phyloP scores from a whole-genome alignment of 106 monocot species.

The Platanthera zijinensis region DNA sequence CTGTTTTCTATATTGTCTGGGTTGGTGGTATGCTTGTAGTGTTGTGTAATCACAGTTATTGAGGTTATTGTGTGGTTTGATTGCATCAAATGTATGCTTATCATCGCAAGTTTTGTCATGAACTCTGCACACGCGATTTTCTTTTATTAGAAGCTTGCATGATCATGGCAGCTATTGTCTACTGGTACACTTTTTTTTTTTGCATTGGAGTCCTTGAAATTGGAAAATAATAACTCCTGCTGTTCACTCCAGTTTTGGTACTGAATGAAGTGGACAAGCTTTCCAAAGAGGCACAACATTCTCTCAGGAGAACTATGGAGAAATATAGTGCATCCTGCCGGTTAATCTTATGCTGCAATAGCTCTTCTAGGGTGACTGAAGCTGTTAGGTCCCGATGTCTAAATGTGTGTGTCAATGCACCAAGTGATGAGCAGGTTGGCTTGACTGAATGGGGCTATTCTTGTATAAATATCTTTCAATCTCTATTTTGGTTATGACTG shows the following conservation, averaged over 20 bases:
- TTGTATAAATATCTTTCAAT: background rate
- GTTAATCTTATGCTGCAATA: conserved; percentile 89
- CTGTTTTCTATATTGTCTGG: no score
- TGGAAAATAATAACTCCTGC: background rate
- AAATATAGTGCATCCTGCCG: conserved; percentile 92
- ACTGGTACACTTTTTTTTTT: background rate
- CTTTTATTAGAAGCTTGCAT: background rate
- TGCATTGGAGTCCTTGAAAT: background rate
- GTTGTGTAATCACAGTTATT: background rate
- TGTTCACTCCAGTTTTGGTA: conserved; percentile 56
- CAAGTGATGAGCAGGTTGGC: conserved; percentile 64
- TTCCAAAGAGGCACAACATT: conserved; percentile 98
- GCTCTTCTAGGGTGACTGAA: conserved; percentile 95
- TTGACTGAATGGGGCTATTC: background rate
- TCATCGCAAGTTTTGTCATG: no score
- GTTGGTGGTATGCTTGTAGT: no score
- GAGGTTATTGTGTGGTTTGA: background rate
- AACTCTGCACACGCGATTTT: background rate
- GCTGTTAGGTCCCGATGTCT: conserved; percentile 91
- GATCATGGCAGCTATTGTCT: background rate
- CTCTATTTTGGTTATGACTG: background rate
- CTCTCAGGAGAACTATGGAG: conserved; percentile 96
- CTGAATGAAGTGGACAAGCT: conserved; percentile 99
- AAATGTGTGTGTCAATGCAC: conserved; percentile 82
- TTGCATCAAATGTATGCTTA: no score